phyloP scores from a whole-genome alignment of 805 yeast species.

The Suhomyces vadensis region DNA sequence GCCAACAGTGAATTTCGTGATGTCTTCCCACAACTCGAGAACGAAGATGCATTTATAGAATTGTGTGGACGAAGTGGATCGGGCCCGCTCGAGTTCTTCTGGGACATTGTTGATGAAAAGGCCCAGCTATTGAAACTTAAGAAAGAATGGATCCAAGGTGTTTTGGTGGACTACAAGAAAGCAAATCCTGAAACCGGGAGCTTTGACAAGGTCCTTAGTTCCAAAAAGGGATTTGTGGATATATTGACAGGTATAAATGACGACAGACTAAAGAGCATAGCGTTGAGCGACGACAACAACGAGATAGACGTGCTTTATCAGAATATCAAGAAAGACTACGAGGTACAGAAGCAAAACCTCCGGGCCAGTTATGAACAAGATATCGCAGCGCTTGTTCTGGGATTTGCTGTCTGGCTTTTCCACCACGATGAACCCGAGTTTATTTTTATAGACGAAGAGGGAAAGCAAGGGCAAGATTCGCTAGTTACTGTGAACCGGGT shows the following conservation, averaged over 20 bases:
- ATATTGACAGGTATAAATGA: slow-evolving; percentile 24
- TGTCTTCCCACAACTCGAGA: slow-evolving; percentile 49
- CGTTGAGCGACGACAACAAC: slow-evolving; percentile 14
- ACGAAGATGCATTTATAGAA: slow-evolving; percentile 56
- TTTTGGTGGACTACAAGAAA: slow-evolving; percentile 37
- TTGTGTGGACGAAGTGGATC: slow-evolving; percentile 79
- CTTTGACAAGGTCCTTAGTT: slow-evolving; percentile 16
- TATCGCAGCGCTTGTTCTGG: slow-evolving; percentile 10
- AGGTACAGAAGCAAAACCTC: slow-evolving; percentile 15
- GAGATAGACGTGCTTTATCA: slow-evolving; percentile 32
- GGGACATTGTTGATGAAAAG: slow-evolving; percentile 70
- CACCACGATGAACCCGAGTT: slow-evolving; percentile 4
- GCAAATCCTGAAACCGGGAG: slow-evolving; percentile 16
- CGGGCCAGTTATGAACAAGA: slow-evolving; percentile 13
- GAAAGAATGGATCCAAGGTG: slow-evolving; percentile 57
- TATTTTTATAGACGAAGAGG: neutral
- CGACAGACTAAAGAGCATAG: slow-evolving; percentile 27
- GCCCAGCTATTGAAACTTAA: slow-evolving; percentile 55
- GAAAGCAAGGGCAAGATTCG: neutral
- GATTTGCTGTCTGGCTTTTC: slow-evolving; percentile 20
- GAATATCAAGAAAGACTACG: slow-evolving; percentile 26
- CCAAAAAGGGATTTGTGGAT: slow-evolving; percentile 21
- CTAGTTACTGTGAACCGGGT: neutral
- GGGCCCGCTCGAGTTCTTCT: slow-evolving; percentile 69
- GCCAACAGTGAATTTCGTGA: slow-evolving; percentile 64